A percentile compares a stretch with the other conserved stretches of the same genome.
phyloP scores from a whole-genome alignment of 2,329 filamentous ascomycete genomes.

The Epichloe uncinata region DNA sequence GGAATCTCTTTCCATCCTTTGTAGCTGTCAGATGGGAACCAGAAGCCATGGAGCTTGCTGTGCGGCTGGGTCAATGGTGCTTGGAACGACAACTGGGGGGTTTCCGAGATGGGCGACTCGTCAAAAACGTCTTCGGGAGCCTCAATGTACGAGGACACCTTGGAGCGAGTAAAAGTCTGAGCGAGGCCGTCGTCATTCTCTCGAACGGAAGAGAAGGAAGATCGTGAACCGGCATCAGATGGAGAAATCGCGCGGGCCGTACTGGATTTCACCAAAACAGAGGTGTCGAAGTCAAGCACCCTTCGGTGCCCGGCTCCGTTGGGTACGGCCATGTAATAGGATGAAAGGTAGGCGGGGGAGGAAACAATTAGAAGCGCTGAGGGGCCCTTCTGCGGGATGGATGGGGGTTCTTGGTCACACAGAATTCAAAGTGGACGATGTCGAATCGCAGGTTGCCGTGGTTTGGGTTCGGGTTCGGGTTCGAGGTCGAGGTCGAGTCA shows the following conservation, averaged over 20 bases:
- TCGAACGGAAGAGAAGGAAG: conserved; percentile 49
- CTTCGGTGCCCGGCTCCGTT: conserved; percentile 15
- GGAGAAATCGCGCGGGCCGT: conserved; percentile 26
- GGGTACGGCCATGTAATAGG: conserved; percentile 15
- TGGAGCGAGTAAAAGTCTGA: conserved; percentile 50
- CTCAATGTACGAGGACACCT: conserved; percentile 44
- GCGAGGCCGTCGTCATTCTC: conserved; percentile 45
- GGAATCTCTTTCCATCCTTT: conserved; percentile 50
- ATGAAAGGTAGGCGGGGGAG: background rate
- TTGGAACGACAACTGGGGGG: conserved; percentile 32
- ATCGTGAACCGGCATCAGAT: conserved; percentile 29
- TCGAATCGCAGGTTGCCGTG: background rate
- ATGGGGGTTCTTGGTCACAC: background rate
- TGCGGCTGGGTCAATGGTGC: conserved; percentile 41
- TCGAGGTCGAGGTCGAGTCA: background rate
- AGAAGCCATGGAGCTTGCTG: conserved; percentile 44
- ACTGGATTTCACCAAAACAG: conserved; percentile 22
- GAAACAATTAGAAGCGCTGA: background rate
- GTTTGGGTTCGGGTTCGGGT: background rate
- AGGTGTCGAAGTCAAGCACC: conserved; percentile 21
- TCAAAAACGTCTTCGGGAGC: conserved; percentile 38
- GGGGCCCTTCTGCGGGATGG: background rate
- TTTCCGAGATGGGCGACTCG: conserved; percentile 29
- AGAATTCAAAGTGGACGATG: background rate
- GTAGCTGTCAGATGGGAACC: conserved; percentile 44